Evolutionary conservation across 495 filamentous ascomycete genomes (phyloP).

Genomic region (Delitschia confertaspora): DNA sequence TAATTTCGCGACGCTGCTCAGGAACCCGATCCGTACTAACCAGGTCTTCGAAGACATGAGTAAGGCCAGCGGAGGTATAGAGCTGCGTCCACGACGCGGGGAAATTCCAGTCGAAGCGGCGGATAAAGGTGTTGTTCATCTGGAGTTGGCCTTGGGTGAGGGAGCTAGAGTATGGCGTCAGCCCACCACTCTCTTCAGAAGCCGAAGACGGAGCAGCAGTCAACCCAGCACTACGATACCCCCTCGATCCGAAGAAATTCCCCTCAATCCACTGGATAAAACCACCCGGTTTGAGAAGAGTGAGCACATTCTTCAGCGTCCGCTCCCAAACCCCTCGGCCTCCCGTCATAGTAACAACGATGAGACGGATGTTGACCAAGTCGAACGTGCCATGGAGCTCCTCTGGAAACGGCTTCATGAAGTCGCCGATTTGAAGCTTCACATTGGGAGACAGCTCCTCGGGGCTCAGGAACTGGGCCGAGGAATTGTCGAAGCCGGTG

Average conservation of each 20-base stretch:
- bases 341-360: slow-evolving; percentile 28
- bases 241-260: slow-evolving; percentile 15
- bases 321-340: slow-evolving; percentile 23
- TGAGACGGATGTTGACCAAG: slow-evolving; percentile 36
- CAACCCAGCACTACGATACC: slow-evolving; percentile 8
- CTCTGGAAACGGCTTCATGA: slow-evolving; percentile 32
- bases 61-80: slow-evolving; percentile 11
- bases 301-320: slow-evolving; percentile 18
- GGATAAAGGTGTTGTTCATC: slow-evolving; percentile 4
- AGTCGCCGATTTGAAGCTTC: slow-evolving; percentile 31
- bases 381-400: slow-evolving; percentile 33
- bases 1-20: slow-evolving; percentile 15
- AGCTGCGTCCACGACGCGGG: slow-evolving; percentile 8
- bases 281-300: slow-evolving; percentile 25
- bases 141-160: slow-evolving; percentile 7
- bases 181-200: not conserved
- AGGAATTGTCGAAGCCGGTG: slow-evolving; percentile 37
- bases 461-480: slow-evolving; percentile 30
- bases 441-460: slow-evolving; percentile 31
- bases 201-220: slow-evolving; percentile 3
- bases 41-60: slow-evolving; percentile 18
- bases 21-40: slow-evolving; percentile 12
- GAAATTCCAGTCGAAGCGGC: slow-evolving; percentile 15
- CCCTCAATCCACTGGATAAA: slow-evolving; percentile 24
- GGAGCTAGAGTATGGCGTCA: too few species aligned